Base-by-base conservation (phyloP, 345 rosid species). In the Conringia planisiliqua region DNA sequence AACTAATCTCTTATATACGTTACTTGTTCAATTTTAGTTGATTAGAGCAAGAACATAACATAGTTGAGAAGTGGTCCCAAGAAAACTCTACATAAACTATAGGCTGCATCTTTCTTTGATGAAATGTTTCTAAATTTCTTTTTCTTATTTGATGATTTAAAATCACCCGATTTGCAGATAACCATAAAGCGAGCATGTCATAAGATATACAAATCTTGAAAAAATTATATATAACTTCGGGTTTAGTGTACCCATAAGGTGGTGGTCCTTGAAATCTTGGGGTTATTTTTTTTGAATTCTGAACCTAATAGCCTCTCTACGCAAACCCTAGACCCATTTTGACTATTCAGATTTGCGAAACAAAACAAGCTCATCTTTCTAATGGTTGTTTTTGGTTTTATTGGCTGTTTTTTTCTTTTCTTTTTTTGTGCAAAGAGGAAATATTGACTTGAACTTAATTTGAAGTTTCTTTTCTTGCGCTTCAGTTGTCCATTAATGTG, bases 221-320 rank as follows among this genome's bases (percentile, higher is more conserved):
- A 65, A 71, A 62, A 35, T 44, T 24, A 58, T 29, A 65, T 71
- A 87, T 56, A 78, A 18, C 36, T 68, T 68, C 42, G 12, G 70
- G 59, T 74, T 69, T 62, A 81, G 85, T 80, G 79, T 78, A 88
- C 83, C 85, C 77, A 72, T 83, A 81, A 86, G 75, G 47, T 55
- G 22, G 86, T 89, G 97, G 93, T 93, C 95, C 96, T 72, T 84
- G 6, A 47, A 66, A 50, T 80, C 83, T 84, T 75, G 82, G 88
- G 84, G 83, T 73, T 80, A 63, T 73, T 79, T 71, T 51, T n/a
- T 80, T 78, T 63, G 75, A 85, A 83, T 63, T 79, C 78, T 81
- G 71, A 71, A 61, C 79, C 82, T 70, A 67, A 69, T 38, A 58
- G 61, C 20, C 72, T 66, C 79, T 71, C 54, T 58, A 58, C 61